Conservation (phyloP, 2,329 filamentous ascomycete species). For the Talaromyces sp. region DNA sequence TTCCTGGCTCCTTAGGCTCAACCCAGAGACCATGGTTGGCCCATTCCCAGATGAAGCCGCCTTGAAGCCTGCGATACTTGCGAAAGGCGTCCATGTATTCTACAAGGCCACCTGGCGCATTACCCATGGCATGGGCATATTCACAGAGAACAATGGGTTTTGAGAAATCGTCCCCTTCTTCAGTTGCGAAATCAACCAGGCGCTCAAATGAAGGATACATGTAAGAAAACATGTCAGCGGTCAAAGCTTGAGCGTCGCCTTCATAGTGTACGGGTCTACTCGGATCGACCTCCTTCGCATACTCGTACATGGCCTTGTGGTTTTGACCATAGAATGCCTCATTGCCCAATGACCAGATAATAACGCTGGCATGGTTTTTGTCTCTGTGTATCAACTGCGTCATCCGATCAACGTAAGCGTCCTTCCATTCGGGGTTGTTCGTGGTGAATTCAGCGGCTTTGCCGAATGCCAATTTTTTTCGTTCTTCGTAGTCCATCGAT, state of each 20-base stretch:
- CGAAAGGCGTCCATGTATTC: slow-evolving; percentile 67
- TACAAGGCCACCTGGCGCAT: slow-evolving; percentile 67
- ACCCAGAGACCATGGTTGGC: slow-evolving; percentile 60
- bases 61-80: slow-evolving; percentile 60
- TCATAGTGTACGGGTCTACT: slow-evolving; percentile 66
- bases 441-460: slow-evolving; percentile 31
- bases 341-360: slow-evolving; percentile 73
- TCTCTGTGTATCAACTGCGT: slow-evolving; percentile 64
- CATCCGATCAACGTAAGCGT: slow-evolving; percentile 67
- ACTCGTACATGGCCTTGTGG: slow-evolving; percentile 66
- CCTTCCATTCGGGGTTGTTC: slow-evolving; percentile 43
- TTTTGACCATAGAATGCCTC: slow-evolving; percentile 71
- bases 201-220: not conserved
- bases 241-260: slow-evolving; percentile 59
- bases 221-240: slow-evolving; percentile 62
- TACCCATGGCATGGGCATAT: slow-evolving; percentile 67
- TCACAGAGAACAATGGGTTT: slow-evolving; percentile 49
- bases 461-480: slow-evolving; percentile 53
- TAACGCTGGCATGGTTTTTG: slow-evolving; percentile 68
- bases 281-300: slow-evolving; percentile 58
- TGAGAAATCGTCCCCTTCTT: slow-evolving; percentile 46
- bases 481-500: slow-evolving; percentile 59
- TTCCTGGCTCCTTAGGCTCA: not conserved
- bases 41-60: slow-evolving; percentile 66
- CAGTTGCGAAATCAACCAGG: not conserved